Percentiles rank a stretch among this genome's conserved stretches.
Conservation (phyloP, 768 basidiomycete species). For the Pluteus cervinus region DNA sequence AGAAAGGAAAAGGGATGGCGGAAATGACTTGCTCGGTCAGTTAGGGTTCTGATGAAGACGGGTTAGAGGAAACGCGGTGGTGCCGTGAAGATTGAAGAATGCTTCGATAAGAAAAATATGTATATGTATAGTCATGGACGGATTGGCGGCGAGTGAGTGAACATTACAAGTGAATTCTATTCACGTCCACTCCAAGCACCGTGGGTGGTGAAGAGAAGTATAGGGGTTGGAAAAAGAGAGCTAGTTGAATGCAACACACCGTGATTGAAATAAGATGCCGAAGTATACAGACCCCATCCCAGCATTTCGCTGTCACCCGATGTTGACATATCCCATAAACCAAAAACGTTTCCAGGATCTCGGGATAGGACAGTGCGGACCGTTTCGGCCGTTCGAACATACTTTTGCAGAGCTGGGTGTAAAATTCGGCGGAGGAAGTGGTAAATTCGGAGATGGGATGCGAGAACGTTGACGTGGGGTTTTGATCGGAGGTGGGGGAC, state of each 20-base stretch:
- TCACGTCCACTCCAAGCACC: too few relatives aligned
- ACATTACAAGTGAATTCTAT: too few relatives aligned
- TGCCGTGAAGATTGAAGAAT: too few relatives aligned
- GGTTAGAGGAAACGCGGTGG: too few relatives aligned
- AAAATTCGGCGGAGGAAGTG: constrained; percentile 40
- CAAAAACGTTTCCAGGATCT: constrained; percentile 64
- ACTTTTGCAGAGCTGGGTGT: constrained; percentile 12
- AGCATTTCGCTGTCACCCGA: constrained; percentile 52
- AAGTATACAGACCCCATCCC: constrained; percentile 58
- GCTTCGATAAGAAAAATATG: too few relatives aligned
- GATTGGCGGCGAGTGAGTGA: too few relatives aligned
- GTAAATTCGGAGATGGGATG: constrained; percentile 48
- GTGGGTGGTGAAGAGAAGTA: not conserved
- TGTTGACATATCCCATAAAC: constrained; percentile 53
- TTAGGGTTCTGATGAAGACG: too few relatives aligned
- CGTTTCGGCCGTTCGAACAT: constrained; percentile 32
- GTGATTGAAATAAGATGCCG: constrained; percentile 66
- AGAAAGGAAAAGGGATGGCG: too few relatives aligned
- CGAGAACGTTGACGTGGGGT: constrained; percentile 46
- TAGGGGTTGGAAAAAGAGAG: not conserved
- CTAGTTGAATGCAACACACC: constrained; percentile 27
- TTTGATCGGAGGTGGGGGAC: constrained; percentile 36
- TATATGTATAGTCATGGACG: too few relatives aligned
- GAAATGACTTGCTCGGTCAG: too few relatives aligned
- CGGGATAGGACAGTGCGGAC: constrained; percentile 51